Base-by-base conservation (phyloP, 305 asterid species). In the Fraxinus angustifolia region DNA sequence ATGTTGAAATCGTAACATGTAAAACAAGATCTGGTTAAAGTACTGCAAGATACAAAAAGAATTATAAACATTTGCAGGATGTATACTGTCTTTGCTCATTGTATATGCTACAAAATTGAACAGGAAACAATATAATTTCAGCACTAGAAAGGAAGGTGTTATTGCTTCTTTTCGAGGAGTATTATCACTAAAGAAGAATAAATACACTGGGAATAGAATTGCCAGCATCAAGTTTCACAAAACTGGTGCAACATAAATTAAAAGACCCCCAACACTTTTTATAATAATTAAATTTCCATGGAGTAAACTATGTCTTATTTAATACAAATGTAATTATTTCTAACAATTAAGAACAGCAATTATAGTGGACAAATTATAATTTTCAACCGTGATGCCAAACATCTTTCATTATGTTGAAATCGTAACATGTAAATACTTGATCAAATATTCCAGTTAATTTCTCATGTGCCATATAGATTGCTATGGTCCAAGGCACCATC, bases 11-110 rank as follows among this genome's bases (percentile, higher is more conserved):
- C 45, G 0, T 30, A 70, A 70, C 75, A 70, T 33, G 75, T 70
- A 70, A 70, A 31, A 67, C 90, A 96, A 84, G 81, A 96, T 90
- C 93, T 93, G 99, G 89, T 94, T 96, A 90, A 96, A 94, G 88
- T 94, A 96, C 99, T 96, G 98, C 89, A 88, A 81, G 60, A 80
- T 68, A 81, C 82, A 75, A 84, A 79, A 77, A 17, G 80, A 84
- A 84, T 56, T 79, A 80, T 75, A 30, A 7, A 67, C 42, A 70
- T 70, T 77, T 45, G 73, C 60, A 81, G 35, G 31, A 50, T 45
- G 28, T 31, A 34, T 79, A 78, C 26, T 31, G 75, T 38, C 62
- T 73, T 40, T 45, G 72, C 78, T 6, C 56, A 6, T 14, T 56
- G 36, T 8, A 19, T 40, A 8, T 19, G 21, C 33, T 71, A 38